phyloP scores from a whole-genome alignment of 2,329 filamentous ascomycete genomes.

The Aspergillus tanneri region DNA sequence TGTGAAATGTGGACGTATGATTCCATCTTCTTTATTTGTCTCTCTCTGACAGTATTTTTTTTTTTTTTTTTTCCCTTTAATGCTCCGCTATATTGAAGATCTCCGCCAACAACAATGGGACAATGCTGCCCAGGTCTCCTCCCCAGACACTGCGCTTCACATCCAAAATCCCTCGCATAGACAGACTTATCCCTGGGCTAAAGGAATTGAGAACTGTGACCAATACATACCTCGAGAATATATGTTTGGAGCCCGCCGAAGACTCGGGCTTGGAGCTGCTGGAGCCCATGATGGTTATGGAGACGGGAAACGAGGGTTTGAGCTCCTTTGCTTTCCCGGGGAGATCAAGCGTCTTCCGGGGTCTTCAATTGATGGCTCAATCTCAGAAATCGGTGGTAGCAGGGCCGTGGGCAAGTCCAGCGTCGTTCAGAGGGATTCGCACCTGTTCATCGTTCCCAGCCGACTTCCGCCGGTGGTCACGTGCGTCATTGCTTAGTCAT shows the following conservation, averaged over 20 bases:
- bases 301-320: too few species aligned
- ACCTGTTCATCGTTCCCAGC: conserved; percentile 16
- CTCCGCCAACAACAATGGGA: too few species aligned
- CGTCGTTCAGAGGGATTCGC: conserved; percentile 18
- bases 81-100: too few species aligned
- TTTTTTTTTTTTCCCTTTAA: neutral
- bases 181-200: too few species aligned
- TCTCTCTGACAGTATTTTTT: conserved; percentile 5
- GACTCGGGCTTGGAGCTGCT: conserved; percentile 61
- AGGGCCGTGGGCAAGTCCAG: conserved; percentile 16
- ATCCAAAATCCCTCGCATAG: too few species aligned
- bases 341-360: neutral
- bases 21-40: conserved; percentile 8
- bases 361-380: conserved; percentile 2
- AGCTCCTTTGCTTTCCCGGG: neutral
- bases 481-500: conserved; percentile 16
- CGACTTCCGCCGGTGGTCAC: conserved; percentile 26
- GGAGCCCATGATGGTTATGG: conserved; percentile 61
- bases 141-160: too few species aligned
- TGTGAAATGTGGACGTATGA: too few species aligned
- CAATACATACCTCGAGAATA: conserved; percentile 57
- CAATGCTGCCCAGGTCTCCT: too few species aligned
- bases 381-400: conserved; percentile 6
- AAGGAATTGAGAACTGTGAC: neutral
- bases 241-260: conserved; percentile 54